Percentiles rank a stretch among this genome's conserved stretches.
Evolutionary conservation across 2,329 filamentous ascomycete genomes (phyloP).

Genomic region (Fusarium metavorans): DNA sequence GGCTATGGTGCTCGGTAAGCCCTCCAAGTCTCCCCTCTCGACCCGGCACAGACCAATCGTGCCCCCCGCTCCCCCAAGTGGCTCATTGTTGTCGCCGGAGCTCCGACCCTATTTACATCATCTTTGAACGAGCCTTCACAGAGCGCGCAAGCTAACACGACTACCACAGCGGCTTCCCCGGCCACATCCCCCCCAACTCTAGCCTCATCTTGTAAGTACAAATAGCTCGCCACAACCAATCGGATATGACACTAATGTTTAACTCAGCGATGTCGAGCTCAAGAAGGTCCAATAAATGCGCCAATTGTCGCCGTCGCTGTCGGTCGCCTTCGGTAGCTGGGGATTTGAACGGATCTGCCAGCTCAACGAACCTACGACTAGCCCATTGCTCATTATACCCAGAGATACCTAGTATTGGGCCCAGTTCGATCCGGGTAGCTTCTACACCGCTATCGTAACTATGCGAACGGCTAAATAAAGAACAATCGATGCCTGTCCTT

Average conservation of each 20-base stretch:
- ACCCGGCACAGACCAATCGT: constrained; percentile 14
- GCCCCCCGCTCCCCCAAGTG: constrained; percentile 61
- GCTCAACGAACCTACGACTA: constrained; percentile 3
- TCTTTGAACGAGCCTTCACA: background rate
- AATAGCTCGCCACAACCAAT: background rate
- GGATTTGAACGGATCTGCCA: constrained; percentile 1
- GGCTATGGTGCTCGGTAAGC: constrained; percentile 73
- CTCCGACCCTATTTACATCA: background rate
- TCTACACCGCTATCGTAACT: constrained; percentile 1
- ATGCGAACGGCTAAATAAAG: constrained; percentile 18
- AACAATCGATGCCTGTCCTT: constrained; percentile 4
- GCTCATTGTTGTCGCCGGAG: background rate
- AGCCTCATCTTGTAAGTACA: constrained; percentile 85
- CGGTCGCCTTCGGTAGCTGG: constrained; percentile 16
- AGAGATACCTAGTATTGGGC: constrained; percentile 1
- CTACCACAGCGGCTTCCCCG: constrained; percentile 77
- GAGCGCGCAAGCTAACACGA: constrained; percentile 18
- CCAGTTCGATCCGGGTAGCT: background rate
- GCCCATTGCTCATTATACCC: constrained; percentile 24
- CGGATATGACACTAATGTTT: constrained; percentile 8
- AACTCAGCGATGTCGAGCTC: constrained; percentile 75
- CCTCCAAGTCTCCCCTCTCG: constrained; percentile 5
- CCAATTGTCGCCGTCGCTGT: background rate
- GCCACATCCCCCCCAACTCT: constrained; percentile 80
- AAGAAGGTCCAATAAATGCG: constrained; percentile 67